Evolutionary conservation across 805 yeast species (phyloP).

Genomic region (Candida hungchunana): DNA sequence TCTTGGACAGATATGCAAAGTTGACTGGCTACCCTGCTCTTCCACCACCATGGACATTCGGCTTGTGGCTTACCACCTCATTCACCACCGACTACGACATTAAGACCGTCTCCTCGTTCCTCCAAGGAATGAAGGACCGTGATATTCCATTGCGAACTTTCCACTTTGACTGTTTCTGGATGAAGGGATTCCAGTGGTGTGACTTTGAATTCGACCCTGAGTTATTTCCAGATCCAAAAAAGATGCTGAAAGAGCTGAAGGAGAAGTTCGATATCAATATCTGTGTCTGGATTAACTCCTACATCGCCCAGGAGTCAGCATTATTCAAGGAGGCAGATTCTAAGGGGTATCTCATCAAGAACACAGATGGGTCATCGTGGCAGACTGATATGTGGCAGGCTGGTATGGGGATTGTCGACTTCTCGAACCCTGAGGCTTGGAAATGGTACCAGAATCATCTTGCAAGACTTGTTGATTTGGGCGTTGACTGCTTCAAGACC

Average conservation of each 20-base stretch:
- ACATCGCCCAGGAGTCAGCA: constrained; percentile 20
- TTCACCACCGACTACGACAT: constrained; percentile 24
- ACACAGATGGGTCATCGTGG: constrained; percentile 17
- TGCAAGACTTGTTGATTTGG: constrained; percentile 17
- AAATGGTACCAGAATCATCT: constrained; percentile 19
- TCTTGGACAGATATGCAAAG: constrained; percentile 20
- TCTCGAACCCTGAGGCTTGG: constrained; percentile 22
- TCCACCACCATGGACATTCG: constrained; percentile 25
- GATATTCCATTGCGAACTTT: constrained; percentile 21
- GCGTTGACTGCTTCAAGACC: constrained; percentile 23
- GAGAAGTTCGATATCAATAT: constrained; percentile 35
- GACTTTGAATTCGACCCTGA: constrained; percentile 23
- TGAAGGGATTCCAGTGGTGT: constrained; percentile 25
- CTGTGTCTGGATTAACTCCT: constrained; percentile 24
- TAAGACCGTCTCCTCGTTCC: constrained; percentile 19
- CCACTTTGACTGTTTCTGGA: constrained; percentile 25
- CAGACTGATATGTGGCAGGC: constrained; percentile 25
- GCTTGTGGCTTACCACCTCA: constrained; percentile 22
- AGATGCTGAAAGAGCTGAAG: constrained; percentile 29
- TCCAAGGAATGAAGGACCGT: constrained; percentile 23
- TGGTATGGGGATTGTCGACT: constrained; percentile 24
- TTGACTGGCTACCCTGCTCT: constrained; percentile 22
- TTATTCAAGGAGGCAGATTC: constrained; percentile 18
- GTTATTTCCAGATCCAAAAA: constrained; percentile 20
- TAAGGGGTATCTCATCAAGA: constrained; percentile 20